Percentiles rank a stretch among this genome's conserved stretches.
Conservation (phyloP, 176 grass and related monocot genomes). For the Musa schizocarpa region DNA sequence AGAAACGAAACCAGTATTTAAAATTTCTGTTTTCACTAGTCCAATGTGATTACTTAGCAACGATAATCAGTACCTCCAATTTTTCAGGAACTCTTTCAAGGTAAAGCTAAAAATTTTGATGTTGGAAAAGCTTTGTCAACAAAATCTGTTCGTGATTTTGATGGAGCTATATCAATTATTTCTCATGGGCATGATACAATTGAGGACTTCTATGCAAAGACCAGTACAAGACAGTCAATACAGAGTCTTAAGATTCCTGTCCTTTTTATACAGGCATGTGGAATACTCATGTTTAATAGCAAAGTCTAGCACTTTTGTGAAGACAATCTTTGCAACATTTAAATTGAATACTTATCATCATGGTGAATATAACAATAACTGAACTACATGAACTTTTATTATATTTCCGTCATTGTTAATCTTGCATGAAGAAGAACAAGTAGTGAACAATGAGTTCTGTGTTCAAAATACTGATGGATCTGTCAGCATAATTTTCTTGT, state of each 20-base stretch:
- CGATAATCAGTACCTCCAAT: neutral
- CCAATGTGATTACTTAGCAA: conserved; percentile 4
- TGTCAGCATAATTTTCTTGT: too few relatives aligned
- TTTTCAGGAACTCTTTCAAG: conserved; percentile 94
- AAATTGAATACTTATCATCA: neutral
- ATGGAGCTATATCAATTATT: conserved; percentile 77
- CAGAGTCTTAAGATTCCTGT: conserved; percentile 56
- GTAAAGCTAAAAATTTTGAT: conserved; percentile 81
- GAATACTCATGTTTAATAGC: neutral
- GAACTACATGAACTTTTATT: neutral
- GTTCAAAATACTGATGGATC: too few relatives aligned
- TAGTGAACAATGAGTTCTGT: too few relatives aligned
- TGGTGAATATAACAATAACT: too few relatives aligned
- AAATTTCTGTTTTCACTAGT: neutral
- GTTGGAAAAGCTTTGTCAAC: conserved; percentile 68
- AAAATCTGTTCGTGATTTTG: conserved; percentile 64
- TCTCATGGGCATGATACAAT: conserved; percentile 58
- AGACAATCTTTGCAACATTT: too few relatives aligned
- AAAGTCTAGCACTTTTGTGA: neutral
- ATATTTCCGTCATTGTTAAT: neutral
- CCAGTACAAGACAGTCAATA: conserved; percentile 45
- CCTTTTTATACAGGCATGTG: conserved; percentile 74
- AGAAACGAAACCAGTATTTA: neutral
- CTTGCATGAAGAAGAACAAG: neutral
- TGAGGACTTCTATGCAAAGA: conserved; percentile 70